Evolutionary conservation across 2,329 filamentous ascomycete species (phyloP).

Genomic region (Fusarium staphyleae): DNA sequence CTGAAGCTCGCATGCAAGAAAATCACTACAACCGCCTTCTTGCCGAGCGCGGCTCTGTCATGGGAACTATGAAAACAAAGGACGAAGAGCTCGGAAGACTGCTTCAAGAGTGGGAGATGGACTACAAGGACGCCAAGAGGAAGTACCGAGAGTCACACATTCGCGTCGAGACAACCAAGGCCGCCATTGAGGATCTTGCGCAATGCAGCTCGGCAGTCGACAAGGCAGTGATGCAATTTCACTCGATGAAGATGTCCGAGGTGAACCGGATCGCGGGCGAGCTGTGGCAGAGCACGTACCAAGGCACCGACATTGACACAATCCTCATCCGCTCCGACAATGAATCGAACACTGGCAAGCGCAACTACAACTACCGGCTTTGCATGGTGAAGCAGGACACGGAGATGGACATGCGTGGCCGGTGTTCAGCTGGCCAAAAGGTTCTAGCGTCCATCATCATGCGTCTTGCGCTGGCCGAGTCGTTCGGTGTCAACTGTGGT

Average conservation of each 20-base stretch:
- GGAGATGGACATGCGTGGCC: slow-evolving; percentile 99
- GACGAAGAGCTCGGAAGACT: slow-evolving; percentile 79
- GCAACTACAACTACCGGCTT: slow-evolving; percentile 95
- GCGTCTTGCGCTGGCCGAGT: slow-evolving; percentile 92
- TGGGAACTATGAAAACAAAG: slow-evolving; percentile 82
- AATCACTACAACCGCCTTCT: slow-evolving; percentile 71
- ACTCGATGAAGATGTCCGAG: slow-evolving; percentile 96
- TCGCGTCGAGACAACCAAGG: slow-evolving; percentile 89
- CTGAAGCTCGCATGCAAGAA: slow-evolving; percentile 73
- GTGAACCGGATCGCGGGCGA: slow-evolving; percentile 95
- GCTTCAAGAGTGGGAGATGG: slow-evolving; percentile 80
- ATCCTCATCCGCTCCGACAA: slow-evolving; percentile 94
- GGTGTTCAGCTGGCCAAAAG: slow-evolving; percentile 95
- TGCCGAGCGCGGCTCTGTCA: slow-evolving; percentile 75
- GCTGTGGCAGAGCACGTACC: slow-evolving; percentile 96
- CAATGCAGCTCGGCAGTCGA: slow-evolving; percentile 86
- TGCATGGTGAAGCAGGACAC: slow-evolving; percentile 97
- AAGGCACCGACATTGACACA: slow-evolving; percentile 95
- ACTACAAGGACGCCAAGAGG: slow-evolving; percentile 82
- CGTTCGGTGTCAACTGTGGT: slow-evolving; percentile 94
- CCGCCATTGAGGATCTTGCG: slow-evolving; percentile 87
- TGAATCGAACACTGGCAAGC: slow-evolving; percentile 75
- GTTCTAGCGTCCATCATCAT: slow-evolving; percentile 98
- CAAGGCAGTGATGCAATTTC: slow-evolving; percentile 97
- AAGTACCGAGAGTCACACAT: slow-evolving; percentile 90